These are phyloP conservation scores for Linanthus parryae DNA, from an alignment of 148 eudicot genomes.

Conservation along the genomic window DNA sequence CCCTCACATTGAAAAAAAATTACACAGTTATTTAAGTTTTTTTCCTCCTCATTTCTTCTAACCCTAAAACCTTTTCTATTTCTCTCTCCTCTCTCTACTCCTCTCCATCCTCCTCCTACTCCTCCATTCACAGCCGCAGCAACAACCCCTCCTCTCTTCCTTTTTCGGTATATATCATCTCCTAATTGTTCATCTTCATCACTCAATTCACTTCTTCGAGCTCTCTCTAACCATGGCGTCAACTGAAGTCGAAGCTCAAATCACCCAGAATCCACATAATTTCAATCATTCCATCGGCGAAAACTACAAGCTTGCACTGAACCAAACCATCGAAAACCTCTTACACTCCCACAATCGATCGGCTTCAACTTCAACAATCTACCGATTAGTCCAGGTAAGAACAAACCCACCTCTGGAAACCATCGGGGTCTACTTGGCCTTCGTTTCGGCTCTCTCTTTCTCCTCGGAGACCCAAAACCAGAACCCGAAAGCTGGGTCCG, in stretches of 20 bases:
- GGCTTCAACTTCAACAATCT: slow-evolving; percentile 17
- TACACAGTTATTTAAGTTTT: no score
- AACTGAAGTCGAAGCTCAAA: slow-evolving; percentile 9
- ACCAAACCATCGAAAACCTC: slow-evolving; percentile 24
- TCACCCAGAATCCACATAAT: slow-evolving; percentile 8
- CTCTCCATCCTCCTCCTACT: no score
- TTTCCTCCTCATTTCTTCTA: no score
- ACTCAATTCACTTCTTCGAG: not conserved
- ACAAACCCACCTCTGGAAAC: slow-evolving; percentile 45
- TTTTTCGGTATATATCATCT: no score
- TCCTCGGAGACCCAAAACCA: no score
- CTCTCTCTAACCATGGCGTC: slow-evolving; percentile 20
- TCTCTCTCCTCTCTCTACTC: no score
- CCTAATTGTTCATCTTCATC: no score
- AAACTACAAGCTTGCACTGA: slow-evolving; percentile 26
- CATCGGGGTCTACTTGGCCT: slow-evolving; percentile 44
- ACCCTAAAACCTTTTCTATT: no score
- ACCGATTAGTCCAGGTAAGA: slow-evolving; percentile 27
- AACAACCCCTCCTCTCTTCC: no score
- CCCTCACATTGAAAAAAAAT: no score
- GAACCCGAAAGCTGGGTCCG: no score
- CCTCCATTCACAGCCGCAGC: no score
- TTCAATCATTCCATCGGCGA: slow-evolving; percentile 16
- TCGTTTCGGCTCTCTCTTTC: slow-evolving; percentile 20
- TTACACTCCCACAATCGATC: slow-evolving; percentile 11